Evolutionary conservation across 1,284 basidiomycete species (phyloP), one percentile per base, ranked within the genome.

Genomic region (Thelephora terrestris): DNA sequence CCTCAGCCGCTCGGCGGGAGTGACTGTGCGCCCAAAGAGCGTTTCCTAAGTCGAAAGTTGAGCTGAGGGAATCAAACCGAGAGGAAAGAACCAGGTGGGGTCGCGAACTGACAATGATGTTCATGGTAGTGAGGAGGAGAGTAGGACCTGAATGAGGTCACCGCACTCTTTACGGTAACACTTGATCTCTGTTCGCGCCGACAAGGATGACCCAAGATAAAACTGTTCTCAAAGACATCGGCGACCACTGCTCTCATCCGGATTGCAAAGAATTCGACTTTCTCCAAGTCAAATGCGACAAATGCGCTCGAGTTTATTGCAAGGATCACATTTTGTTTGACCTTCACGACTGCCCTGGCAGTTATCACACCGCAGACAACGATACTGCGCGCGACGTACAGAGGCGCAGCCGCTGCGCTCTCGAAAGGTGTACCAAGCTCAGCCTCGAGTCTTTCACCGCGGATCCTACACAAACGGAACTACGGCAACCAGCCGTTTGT

Each of bases 1-100:
- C 49, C 95, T 84, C 53, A 99, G 75, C 51, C 94, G 83, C 69
- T 99, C 95, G 24, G 95, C 94, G 16, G 95, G 96, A 25, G 95
- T 96, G 48, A 96, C 81, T 3, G 89, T 81, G 45, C 91, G 83
- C 7, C 95, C 95, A 64, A 99, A 99, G 39, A 97, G 80, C 0
- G 89, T 85, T 75, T 96, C 92, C 91, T 94, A 57, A 24, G 46
- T 10, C 48, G 34, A 36, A 42, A 23, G 52, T 38, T 36, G 47
- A 23, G 43, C 58, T 47, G 55, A 46, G 25, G 25, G 25, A 16
- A 5, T 27, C 24, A 36, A 47, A 27, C 29, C 24, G 47, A 37
- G 48, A 34, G 20, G 29, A 14, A 18, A 43, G 9, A 37, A 18
- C n/a, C n/a, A 23, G 21, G 10, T 17, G 27, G 23, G 34, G 16